These are phyloP conservation scores for Collybia mongolica DNA, from an alignment of 768 basidiomycete genomes.

Conservation along the genomic window DNA sequence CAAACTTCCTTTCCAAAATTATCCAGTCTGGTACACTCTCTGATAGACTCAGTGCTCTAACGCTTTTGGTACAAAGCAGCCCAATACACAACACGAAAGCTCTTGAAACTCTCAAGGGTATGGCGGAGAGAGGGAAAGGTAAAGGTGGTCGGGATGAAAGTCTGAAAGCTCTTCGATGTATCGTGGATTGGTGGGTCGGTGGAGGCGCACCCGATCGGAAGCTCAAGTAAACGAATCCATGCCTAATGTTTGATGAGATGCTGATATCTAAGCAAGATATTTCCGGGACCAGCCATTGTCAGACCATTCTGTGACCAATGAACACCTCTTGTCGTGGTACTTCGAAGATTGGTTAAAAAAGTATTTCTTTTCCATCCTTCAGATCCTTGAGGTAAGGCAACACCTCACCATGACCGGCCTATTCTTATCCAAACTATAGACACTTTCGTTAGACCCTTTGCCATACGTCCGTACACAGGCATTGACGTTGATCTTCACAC, in stretches of 20 bases:
- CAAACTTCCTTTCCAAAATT: slow-evolving; percentile 80
- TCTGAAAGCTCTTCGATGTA: slow-evolving; percentile 83
- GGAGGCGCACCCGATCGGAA: slow-evolving; percentile 89
- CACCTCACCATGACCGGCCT: neutral
- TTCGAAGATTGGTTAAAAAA: slow-evolving; percentile 99
- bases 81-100: slow-evolving; percentile 86
- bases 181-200: slow-evolving; percentile 97
- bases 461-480: slow-evolving; percentile 87
- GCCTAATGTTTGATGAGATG: neutral
- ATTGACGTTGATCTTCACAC: slow-evolving; percentile 70
- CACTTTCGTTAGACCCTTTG: slow-evolving; percentile 80
- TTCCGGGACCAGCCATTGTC: slow-evolving; percentile 84
- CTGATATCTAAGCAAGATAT: slow-evolving; percentile 52
- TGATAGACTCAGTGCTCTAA: slow-evolving; percentile 88
- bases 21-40: slow-evolving; percentile 87
- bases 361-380: slow-evolving; percentile 90
- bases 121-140: slow-evolving; percentile 77
- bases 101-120: slow-evolving; percentile 67
- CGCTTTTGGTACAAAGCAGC: slow-evolving; percentile 83
- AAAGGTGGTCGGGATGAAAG: slow-evolving; percentile 94
- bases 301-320: slow-evolving; percentile 64
- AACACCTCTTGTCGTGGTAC: slow-evolving; percentile 77
- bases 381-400: slow-evolving; percentile 76
- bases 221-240: slow-evolving; percentile 58
- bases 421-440: slow-evolving; percentile 36